phyloP scores from a whole-genome alignment of 176 grass and related monocot species.

The Zoysia japonica region DNA sequence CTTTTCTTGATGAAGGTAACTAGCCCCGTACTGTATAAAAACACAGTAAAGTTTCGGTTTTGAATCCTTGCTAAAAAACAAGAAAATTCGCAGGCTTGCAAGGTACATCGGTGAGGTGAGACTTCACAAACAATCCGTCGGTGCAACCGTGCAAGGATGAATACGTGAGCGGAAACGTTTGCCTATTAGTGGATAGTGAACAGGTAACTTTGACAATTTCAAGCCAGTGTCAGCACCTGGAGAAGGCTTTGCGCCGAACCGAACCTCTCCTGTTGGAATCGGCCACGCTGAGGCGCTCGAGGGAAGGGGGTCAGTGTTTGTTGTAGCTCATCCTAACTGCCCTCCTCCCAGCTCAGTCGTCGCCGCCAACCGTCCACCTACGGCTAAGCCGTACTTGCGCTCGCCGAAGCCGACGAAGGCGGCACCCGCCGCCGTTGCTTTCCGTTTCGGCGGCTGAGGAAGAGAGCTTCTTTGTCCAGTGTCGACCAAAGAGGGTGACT shows the following conservation, averaged over 20 bases:
- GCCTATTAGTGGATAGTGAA: neutral
- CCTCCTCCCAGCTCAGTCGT: neutral
- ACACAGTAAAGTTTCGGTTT: neutral
- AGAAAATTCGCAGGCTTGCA: neutral
- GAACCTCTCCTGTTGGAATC: neutral
- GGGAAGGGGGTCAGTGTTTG: neutral
- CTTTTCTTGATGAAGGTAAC: neutral
- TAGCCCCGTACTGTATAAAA: neutral
- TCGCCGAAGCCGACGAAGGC: neutral
- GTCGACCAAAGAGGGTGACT: no score
- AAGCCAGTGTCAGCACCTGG: neutral
- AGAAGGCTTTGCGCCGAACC: neutral
- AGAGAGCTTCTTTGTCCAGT: no score
- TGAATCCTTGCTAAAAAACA: slow-evolving; percentile 1
- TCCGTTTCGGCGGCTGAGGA: no score
- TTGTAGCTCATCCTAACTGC: neutral
- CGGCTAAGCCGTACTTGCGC: neutral
- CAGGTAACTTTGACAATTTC: neutral
- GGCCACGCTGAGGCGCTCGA: neutral
- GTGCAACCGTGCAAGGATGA: neutral
- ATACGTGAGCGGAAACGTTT: neutral
- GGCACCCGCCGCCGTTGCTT: no score
- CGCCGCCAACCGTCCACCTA: neutral
- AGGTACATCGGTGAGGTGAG: neutral
- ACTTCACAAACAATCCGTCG: neutral